Conservation (phyloP, 352 stramenopile species). For the Thalassiosira oceanica region DNA sequence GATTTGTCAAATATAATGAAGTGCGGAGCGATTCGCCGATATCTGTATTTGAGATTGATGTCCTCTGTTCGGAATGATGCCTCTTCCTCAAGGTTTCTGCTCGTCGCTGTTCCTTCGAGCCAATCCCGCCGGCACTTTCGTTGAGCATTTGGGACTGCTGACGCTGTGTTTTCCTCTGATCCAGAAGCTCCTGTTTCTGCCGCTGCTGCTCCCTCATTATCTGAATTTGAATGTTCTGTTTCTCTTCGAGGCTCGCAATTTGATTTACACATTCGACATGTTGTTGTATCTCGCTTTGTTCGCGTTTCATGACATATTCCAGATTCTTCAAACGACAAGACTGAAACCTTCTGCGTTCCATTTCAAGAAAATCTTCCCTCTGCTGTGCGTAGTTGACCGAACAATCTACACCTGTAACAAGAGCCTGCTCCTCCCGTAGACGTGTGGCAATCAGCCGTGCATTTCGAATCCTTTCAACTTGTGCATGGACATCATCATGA, state of each 20-base stretch:
- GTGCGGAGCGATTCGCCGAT: constrained; percentile 4
- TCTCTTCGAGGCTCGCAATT: constrained; percentile 35
- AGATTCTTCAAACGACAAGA: constrained; percentile 61
- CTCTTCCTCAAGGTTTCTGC: constrained; percentile 32
- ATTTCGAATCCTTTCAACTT: no score
- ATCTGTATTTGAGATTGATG: not conserved
- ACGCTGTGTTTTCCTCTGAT: constrained; percentile 20
- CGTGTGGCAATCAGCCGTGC: no score
- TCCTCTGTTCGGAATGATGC: constrained; percentile 4
- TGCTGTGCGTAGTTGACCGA: constrained; percentile 33
- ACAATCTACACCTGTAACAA: no score
- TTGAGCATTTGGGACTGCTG: constrained; percentile 20
- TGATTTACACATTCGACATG: constrained; percentile 54
- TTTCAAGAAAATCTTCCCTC: constrained; percentile 41
- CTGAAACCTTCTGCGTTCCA: constrained; percentile 42
- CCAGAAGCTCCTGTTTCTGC: constrained; percentile 8
- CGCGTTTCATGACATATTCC: constrained; percentile 61
- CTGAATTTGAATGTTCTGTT: constrained; percentile 38
- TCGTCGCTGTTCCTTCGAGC: constrained; percentile 41
- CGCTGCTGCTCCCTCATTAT: constrained; percentile 32
- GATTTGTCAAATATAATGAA: constrained; percentile 38
- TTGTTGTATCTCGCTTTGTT: constrained; percentile 44
- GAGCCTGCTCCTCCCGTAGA: no score
- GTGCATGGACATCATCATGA: no score
- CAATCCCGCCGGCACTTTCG: constrained; percentile 56